Conservation (phyloP, 257 asterid genomes). For the Avicennia marina region DNA sequence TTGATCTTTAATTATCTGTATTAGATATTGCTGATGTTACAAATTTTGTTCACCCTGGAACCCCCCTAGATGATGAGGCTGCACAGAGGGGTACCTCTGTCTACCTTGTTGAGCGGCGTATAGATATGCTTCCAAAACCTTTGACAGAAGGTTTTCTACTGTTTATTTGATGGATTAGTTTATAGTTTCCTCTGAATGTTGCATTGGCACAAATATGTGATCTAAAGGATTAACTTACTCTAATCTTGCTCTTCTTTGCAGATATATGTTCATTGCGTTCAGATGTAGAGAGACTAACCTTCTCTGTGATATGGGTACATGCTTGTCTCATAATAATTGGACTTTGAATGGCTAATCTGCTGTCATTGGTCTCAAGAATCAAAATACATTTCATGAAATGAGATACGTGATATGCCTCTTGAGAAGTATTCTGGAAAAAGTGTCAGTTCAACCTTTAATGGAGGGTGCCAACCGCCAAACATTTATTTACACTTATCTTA, state of each 20-base stretch:
- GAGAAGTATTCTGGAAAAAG: too few species aligned
- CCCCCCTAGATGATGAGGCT: conserved; percentile 96
- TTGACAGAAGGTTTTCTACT: conserved; percentile 85
- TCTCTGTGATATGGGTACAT: conserved; percentile 95
- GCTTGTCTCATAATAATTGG: conserved; percentile 17
- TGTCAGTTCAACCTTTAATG: too few species aligned
- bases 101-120: conserved; percentile 95
- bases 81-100: conserved; percentile 98
- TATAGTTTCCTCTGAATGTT: conserved; percentile 14
- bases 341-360: conserved; percentile 10
- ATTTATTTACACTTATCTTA: too few species aligned
- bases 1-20: conserved; percentile 42
- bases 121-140: conserved; percentile 99
- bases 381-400: too few species aligned
- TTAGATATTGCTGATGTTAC: conserved; percentile 98
- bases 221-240: conserved; percentile 1
- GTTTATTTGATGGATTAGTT: conserved; percentile 11
- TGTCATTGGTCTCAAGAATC: not conserved
- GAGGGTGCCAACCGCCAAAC: too few species aligned
- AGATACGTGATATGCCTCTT: too few species aligned
- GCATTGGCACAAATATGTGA: not conserved
- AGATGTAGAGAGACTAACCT: conserved; percentile 93
- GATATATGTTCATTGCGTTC: conserved; percentile 94
- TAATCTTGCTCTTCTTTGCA: conserved; percentile 27
- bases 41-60: conserved; percentile 89